Conservation (phyloP, 495 filamentous ascomycete genomes). For the Aspergillus homomorphus region DNA sequence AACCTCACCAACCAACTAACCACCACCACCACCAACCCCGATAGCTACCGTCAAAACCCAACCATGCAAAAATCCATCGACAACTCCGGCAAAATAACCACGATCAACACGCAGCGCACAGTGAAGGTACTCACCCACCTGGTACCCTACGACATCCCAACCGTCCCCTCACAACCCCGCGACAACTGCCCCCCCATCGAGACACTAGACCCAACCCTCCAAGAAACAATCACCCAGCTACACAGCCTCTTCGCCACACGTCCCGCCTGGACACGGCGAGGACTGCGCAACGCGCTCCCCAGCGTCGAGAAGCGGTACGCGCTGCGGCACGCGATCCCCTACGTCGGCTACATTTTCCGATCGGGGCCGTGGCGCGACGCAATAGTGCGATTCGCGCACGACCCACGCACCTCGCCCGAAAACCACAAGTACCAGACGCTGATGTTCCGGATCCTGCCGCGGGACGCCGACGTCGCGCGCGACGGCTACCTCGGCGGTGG, state of each 20-base stretch:
- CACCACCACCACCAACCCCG: background rate
- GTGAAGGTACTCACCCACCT: constrained; percentile 55
- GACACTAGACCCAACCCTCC: constrained; percentile 49
- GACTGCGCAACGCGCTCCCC: constrained; percentile 61
- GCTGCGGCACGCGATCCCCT: constrained; percentile 64
- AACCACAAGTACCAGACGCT: constrained; percentile 84
- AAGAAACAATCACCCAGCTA: constrained; percentile 56
- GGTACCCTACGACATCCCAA: constrained; percentile 55
- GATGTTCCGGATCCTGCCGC: constrained; percentile 70
- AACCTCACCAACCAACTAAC: background rate
- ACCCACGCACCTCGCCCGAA: constrained; percentile 71
- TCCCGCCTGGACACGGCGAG: constrained; percentile 83
- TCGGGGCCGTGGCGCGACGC: constrained; percentile 89
- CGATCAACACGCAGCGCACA: constrained; percentile 49
- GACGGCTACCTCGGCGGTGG: constrained; percentile 56
- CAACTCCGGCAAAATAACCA: constrained; percentile 46
- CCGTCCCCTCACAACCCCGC: constrained; percentile 51
- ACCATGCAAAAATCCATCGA: constrained; percentile 52
- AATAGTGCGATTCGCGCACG: constrained; percentile 77
- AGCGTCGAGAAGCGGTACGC: constrained; percentile 49
- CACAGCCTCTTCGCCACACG: constrained; percentile 61
- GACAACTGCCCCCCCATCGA: constrained; percentile 46
- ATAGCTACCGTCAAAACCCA: constrained; percentile 58
- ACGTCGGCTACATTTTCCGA: constrained; percentile 84
- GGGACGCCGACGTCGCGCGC: constrained; percentile 76